Base-by-base conservation (phyloP, 768 basidiomycete genomes). In the Lactifluus piperatus region DNA sequence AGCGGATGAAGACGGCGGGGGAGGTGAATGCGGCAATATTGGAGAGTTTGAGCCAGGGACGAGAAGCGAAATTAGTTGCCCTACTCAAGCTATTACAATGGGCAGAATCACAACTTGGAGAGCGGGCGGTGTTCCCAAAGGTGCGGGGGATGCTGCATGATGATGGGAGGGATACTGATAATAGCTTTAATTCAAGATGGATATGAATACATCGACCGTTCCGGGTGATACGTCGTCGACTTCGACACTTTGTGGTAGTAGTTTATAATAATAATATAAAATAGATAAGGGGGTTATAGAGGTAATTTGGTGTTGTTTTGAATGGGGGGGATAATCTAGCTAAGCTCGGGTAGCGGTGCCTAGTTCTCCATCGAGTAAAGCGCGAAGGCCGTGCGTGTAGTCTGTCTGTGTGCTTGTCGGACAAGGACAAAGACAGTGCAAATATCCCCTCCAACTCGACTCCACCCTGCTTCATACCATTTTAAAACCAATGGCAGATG, bases 21-120 rank as follows among this genome's bases (percentile, higher is more conserved):
- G 92, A 95, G 74, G 85, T 98, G 69, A 99, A 99, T 68, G 88
- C 91, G 1, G 94, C 95, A 32, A 95, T 99, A 56, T 74, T 99
- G 68, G 91, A 94, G 67, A 89, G 87, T 67, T 76, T 93, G 62
- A 89, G 92, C 64, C 91, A 97, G 67, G 92, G 93, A 0, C 88
- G 88, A 69, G 91, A 95, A 70, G 91, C 94, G 57, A 97, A 95
- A 73, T 73, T 97, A 51, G 82, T 86, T 29, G 85, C 84, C 18
- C 69, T 97, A 69, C 72, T 97, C 71, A 84, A 88, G 73, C 75
- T 97, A 65, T 76, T 94, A 65, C 82, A 81, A 47, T 98, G 94
- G 93, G 94, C 91, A 0, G 93, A 95, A 74, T 77, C 75, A 50
- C 73, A 86, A 78, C 71, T 95, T 64, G 80, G 79, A 56, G 88